phyloP scores from a whole-genome alignment of 2,329 filamentous ascomycete species.

The Tolypocladium tundrense region DNA sequence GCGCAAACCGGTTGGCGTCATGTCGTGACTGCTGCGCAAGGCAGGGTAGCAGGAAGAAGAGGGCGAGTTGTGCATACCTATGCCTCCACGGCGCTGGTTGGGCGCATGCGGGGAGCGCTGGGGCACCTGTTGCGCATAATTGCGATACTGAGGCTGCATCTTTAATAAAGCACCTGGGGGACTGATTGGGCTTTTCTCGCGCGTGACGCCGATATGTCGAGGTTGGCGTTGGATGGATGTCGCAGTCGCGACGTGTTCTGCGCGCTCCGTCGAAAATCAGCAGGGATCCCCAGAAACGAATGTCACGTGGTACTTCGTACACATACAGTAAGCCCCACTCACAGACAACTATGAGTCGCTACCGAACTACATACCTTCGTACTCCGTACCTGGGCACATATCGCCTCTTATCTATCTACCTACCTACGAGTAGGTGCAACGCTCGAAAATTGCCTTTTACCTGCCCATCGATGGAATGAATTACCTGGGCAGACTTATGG shows the following conservation, averaged over 20 bases:
- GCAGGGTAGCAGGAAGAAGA: not conserved
- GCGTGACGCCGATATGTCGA: not conserved
- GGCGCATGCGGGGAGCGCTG: slow-evolving; percentile 38
- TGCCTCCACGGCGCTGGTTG: slow-evolving; percentile 40
- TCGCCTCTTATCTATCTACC: too few relatives aligned
- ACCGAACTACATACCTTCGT: too few relatives aligned
- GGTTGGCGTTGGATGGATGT: not conserved
- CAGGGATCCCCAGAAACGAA: not conserved
- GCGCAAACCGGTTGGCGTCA: not conserved
- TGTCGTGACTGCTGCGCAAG: not conserved
- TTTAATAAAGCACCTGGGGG: slow-evolving; percentile 7
- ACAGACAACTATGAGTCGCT: not conserved
- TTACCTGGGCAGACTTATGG: too few relatives aligned
- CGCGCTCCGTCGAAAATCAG: not conserved
- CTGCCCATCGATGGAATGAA: too few relatives aligned
- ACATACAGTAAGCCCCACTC: not conserved
- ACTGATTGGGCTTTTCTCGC: not conserved
- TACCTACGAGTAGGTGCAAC: too few relatives aligned
- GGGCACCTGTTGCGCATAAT: slow-evolving; percentile 39
- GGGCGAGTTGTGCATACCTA: slow-evolving; percentile 28
- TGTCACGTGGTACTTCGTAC: not conserved
- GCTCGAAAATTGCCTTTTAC: too few relatives aligned
- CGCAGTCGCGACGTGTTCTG: not conserved
- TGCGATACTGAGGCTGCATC: slow-evolving; percentile 45
- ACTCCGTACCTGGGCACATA: too few relatives aligned